Conservation (phyloP, 176 grass and related monocot species). For the Juncus effusus region DNA sequence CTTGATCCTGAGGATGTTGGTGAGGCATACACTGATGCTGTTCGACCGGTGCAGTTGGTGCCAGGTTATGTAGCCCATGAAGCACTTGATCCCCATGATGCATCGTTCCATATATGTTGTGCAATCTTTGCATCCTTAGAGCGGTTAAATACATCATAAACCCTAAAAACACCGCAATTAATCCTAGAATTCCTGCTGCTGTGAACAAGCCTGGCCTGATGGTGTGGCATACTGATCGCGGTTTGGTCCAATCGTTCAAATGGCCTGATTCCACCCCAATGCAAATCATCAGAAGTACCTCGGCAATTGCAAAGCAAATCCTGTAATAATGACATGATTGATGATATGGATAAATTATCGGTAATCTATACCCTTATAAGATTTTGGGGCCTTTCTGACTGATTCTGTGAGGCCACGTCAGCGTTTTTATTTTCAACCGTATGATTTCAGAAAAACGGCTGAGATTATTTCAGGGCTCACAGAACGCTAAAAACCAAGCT, state of each 20-base stretch:
- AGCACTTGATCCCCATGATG: not conserved
- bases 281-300: constrained; percentile 81
- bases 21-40: too few relatives aligned
- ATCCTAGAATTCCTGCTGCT: constrained; percentile 72
- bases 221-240: constrained; percentile 57
- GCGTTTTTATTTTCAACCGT: too few relatives aligned
- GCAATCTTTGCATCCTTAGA: constrained; percentile 38
- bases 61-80: not conserved
- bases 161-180: constrained; percentile 72
- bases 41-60: constrained; percentile 32
- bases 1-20: too few relatives aligned
- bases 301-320: constrained; percentile 83
- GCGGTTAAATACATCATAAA: constrained; percentile 70
- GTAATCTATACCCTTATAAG: too few relatives aligned
- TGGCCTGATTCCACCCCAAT: constrained; percentile 79
- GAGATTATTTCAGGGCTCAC: too few relatives aligned
- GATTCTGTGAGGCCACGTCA: too few relatives aligned
- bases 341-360: too few relatives aligned
- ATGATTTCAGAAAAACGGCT: too few relatives aligned
- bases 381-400: too few relatives aligned
- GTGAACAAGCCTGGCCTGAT: constrained; percentile 71
- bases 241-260: constrained; percentile 64
- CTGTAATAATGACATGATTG: constrained; percentile 28
- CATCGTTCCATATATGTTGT: constrained; percentile 30
- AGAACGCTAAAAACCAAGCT: too few relatives aligned